A percentile compares a stretch with the other conserved stretches of the same genome.
These are phyloP conservation scores for Eucalyptus dawsonii DNA, from an alignment of 345 rosid genomes.

Conservation along the genomic window DNA sequence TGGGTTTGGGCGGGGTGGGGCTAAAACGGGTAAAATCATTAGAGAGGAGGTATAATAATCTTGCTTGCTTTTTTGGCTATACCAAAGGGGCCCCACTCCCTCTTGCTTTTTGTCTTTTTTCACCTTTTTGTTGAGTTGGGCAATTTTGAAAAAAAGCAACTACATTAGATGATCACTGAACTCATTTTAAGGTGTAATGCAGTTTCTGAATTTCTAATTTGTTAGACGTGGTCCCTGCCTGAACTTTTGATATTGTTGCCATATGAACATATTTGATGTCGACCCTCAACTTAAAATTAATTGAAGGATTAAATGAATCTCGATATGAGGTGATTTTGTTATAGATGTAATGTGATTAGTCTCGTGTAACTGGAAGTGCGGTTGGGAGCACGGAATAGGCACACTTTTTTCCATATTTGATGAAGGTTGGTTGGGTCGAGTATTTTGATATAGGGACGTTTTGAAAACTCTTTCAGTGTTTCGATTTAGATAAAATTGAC, in stretches of 20 bases:
- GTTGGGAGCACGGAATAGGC: background rate
- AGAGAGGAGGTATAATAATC: background rate
- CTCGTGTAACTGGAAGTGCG: accelerated
- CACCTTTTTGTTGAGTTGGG: too few relatives aligned
- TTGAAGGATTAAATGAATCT: too few relatives aligned
- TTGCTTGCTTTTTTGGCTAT: background rate
- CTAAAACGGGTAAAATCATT: background rate
- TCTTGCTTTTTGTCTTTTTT: too few relatives aligned
- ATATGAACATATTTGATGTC: too few relatives aligned
- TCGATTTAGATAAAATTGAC: background rate
- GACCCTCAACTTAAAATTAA: too few relatives aligned
- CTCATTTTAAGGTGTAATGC: accelerated
- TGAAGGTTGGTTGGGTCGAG: background rate
- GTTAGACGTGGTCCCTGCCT: accelerated
- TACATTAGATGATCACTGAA: accelerated
- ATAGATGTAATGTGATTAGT: background rate
- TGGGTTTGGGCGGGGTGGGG: background rate
- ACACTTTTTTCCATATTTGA: background rate
- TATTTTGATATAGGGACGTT: accelerated
- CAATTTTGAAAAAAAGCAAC: too few relatives aligned
- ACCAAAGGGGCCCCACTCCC: background rate
- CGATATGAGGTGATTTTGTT: accelerated
- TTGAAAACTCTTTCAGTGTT: background rate
- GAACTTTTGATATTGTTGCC: too few relatives aligned
- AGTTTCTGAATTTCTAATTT: too few relatives aligned